A percentile compares a stretch with the other conserved stretches of the same genome.
Evolutionary conservation across 495 filamentous ascomycete genomes (phyloP).

Genomic region (Penicillium crystallinum): DNA sequence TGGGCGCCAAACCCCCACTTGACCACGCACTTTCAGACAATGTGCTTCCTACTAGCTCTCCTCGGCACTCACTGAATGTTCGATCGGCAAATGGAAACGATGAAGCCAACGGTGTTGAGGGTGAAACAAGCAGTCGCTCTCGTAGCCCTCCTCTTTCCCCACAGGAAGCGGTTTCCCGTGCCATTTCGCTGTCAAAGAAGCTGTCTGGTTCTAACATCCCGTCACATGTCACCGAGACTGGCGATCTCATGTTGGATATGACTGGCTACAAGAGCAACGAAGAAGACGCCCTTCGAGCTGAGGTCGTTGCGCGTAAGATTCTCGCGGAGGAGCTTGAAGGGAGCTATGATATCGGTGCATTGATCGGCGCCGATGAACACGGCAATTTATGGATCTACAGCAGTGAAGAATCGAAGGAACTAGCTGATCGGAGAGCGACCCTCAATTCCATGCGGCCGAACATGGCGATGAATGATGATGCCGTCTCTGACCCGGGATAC

Average conservation of each 20-base stretch:
- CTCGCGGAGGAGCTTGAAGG: slow-evolving; percentile 92
- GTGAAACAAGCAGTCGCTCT: slow-evolving; percentile 36
- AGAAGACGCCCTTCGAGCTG: slow-evolving; percentile 84
- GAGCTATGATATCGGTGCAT: slow-evolving; percentile 89
- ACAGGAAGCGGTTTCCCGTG: slow-evolving; percentile 74
- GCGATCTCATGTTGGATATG: slow-evolving; percentile 99
- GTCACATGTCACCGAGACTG: slow-evolving; percentile 81
- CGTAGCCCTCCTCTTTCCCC: slow-evolving; percentile 75
- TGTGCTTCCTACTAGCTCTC: slow-evolving; percentile 28
- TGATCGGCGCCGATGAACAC: slow-evolving; percentile 91
- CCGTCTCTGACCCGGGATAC: slow-evolving; percentile 88
- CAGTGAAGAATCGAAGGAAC: slow-evolving; percentile 90
- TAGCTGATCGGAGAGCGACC: slow-evolving; percentile 51
- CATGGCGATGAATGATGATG: slow-evolving; percentile 64
- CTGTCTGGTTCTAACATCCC: slow-evolving; percentile 86
- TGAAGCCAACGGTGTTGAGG: neutral
- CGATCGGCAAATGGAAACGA: neutral
- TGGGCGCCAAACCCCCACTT: slow-evolving; percentile 29
- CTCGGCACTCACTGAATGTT: neutral
- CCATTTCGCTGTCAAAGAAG: slow-evolving; percentile 80
- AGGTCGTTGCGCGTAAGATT: slow-evolving; percentile 90
- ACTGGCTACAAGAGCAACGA: slow-evolving; percentile 91
- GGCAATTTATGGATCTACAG: slow-evolving; percentile 99
- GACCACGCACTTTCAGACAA: slow-evolving; percentile 52
- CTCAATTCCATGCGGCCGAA: slow-evolving; percentile 49